Percentiles rank a stretch among this genome's conserved stretches.
Evolutionary conservation across 371 early-diverging fungal species (phyloP).

Genomic region (Smittium culicis): DNA sequence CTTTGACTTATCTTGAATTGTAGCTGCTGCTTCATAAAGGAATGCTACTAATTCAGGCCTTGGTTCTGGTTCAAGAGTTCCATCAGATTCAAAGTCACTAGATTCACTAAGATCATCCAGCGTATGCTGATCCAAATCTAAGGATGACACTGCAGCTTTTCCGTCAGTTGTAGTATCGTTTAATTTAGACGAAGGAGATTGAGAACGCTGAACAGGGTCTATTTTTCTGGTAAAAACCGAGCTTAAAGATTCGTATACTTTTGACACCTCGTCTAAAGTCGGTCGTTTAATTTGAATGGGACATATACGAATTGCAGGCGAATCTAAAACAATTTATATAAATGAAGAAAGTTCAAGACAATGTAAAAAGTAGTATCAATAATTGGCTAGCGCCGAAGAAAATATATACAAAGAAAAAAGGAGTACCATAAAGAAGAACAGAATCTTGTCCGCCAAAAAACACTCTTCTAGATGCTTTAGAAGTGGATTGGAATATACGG

Average conservation of each 20-base stretch:
- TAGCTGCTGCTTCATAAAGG: slow-evolving; percentile 19
- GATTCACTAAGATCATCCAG: not conserved
- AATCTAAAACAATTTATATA: not conserved
- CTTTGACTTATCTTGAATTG: slow-evolving; percentile 14
- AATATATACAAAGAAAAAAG: not conserved
- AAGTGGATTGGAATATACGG: slow-evolving; percentile 13
- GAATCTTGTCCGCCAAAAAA: slow-evolving; percentile 16
- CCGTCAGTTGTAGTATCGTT: not conserved
- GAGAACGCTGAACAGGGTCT: slow-evolving; percentile 2
- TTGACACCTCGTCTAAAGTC: slow-evolving; percentile 41
- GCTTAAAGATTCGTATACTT: slow-evolving; percentile 29
- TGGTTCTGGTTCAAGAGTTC: slow-evolving; percentile 27
- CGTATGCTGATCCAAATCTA: not conserved
- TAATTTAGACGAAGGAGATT: too few species aligned
- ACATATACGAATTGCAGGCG: not conserved
- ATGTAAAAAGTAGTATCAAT: not conserved
- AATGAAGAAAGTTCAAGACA: not conserved
- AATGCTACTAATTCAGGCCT: slow-evolving; percentile 25
- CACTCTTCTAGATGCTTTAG: slow-evolving; percentile 10
- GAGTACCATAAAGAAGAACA: not conserved
- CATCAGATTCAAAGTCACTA: slow-evolving; percentile 14
- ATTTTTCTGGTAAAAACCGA: slow-evolving; percentile 16
- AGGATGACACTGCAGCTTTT: not conserved
- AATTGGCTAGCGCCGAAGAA: too few species aligned
- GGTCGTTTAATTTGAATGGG: slow-evolving; percentile 39